Percentiles rank a stretch among this genome's conserved stretches.
phyloP scores from a whole-genome alignment of 768 basidiomycete genomes.

The Gyrodon lividus region DNA sequence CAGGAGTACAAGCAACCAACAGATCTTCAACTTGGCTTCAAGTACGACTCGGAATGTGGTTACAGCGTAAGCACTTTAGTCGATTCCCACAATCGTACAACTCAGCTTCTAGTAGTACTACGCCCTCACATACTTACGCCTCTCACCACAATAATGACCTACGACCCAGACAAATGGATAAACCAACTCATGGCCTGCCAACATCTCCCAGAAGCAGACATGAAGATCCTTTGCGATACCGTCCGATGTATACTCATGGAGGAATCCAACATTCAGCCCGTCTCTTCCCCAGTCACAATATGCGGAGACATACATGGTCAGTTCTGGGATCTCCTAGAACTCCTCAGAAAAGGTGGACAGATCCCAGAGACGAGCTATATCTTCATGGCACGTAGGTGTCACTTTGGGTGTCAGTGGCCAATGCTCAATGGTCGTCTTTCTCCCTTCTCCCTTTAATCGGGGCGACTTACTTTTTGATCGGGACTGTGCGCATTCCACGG shows the following conservation, averaged over 20 bases:
- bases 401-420: slow-evolving; percentile 22
- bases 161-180: slow-evolving; percentile 80
- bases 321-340: slow-evolving; percentile 94
- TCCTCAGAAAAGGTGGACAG: slow-evolving; percentile 81
- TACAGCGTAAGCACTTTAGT: not conserved
- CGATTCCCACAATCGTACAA: slow-evolving; percentile 12
- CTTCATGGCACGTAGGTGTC: slow-evolving; percentile 83
- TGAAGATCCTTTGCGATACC: slow-evolving; percentile 89
- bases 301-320: slow-evolving; percentile 98
- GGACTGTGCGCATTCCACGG: not conserved
- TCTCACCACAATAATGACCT: slow-evolving; percentile 27
- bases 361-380: slow-evolving; percentile 91
- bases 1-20: not conserved
- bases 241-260: slow-evolving; percentile 90
- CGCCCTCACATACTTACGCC: not conserved
- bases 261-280: slow-evolving; percentile 96
- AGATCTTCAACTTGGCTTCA: not conserved
- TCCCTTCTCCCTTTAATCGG: not conserved
- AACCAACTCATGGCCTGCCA: slow-evolving; percentile 82
- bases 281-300: slow-evolving; percentile 91
- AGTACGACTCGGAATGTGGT: not conserved
- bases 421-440: slow-evolving; percentile 25
- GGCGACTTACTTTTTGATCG: not conserved
- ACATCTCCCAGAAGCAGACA: slow-evolving; percentile 86
- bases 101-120: too few species aligned